Evolutionary conservation across 2,329 filamentous ascomycete species (phyloP), one percentile per base, ranked within the genome.

Genomic region (Myriosclerotinia scirpicola): DNA sequence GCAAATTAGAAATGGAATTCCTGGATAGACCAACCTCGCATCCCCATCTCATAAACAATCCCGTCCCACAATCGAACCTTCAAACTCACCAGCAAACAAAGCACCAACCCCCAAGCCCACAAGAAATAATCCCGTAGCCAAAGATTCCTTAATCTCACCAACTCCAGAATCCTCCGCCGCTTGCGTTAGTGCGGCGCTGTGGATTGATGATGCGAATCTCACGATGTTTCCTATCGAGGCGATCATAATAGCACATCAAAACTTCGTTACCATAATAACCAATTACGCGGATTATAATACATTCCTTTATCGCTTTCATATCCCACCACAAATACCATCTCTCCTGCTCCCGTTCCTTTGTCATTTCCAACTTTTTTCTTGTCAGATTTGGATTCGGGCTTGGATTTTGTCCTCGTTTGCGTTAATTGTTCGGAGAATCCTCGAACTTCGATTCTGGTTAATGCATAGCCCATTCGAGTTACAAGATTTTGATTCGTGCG

Each of bases 131-230:
- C 30, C 30, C 30, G 30, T 6, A 6, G 30, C 30, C 30, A 34
- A 34, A 34, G 30, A 34, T 34, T 34, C 30, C 30, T 2, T 4
- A 34, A 34, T 6, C 30, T 34, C 30, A 34, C 30, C 5, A 34
- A 5, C 30, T 0, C 79, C 77, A 54, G 85, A 81, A 0, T 80
- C 79, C 26, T 69, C 70, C 0, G 79, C 77, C 0, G 81, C 83
- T 68, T 82, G 79, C 0, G 77, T 76, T 0, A 84, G 69, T 0
- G 82, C 81, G 0, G 79, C 79, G 0, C 82, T 81, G 65, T 86
- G 83, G 52, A 87, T 84, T 0, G 83, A 81, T 5, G 81, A 83
- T 0, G 84, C 83, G 1, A 81, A 77, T 4, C 80, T 80, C 0
- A 85, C 82, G 0, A 83, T 79, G 38, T 83, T 80, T 3, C 20